Percentiles rank a stretch among this genome's conserved stretches.
Evolutionary conservation across 1,139 yeast genomes (phyloP).

Genomic region (Sugiyamaella sp.): DNA sequence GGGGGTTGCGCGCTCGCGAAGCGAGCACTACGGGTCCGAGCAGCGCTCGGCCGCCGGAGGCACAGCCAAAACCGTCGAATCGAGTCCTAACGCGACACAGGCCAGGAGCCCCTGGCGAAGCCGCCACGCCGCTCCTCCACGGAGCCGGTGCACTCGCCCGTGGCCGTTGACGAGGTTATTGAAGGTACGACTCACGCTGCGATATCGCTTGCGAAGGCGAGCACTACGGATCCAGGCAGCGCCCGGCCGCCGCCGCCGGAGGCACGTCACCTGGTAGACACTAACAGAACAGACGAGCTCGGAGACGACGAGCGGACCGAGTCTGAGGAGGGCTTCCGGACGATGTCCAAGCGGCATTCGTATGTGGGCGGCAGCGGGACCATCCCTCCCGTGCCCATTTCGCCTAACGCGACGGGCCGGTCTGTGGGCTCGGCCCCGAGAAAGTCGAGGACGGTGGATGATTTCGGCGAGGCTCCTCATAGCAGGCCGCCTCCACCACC

Average conservation of each 20-base stretch:
- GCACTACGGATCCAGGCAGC: not conserved
- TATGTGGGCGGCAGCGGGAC: conserved; percentile 37
- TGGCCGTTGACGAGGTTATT: conserved; percentile 27
- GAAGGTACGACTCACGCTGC: conserved; percentile 16
- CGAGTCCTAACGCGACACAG: not conserved
- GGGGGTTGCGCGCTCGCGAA: too few species aligned
- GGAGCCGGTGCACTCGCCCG: conserved; percentile 7
- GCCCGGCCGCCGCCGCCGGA: conserved; percentile 13
- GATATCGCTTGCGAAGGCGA: not conserved
- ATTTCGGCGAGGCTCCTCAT: conserved; percentile 7
- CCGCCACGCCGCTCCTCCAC: conserved; percentile 11
- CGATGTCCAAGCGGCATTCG: conserved; percentile 25
- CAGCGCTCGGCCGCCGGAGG: too few species aligned
- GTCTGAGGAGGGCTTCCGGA: conserved; percentile 35
- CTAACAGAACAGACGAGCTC: conserved; percentile 32
- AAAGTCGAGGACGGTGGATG: conserved; percentile 14
- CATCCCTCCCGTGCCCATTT: conserved; percentile 36
- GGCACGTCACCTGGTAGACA: not conserved
- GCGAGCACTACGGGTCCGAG: too few species aligned
- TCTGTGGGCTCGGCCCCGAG: conserved; percentile 15
- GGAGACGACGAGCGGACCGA: conserved; percentile 44
- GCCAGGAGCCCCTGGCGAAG: not conserved
- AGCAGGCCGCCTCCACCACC: conserved; percentile 17
- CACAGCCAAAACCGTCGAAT: not conserved
- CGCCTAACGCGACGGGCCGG: conserved; percentile 16